phyloP scores from a whole-genome alignment of 495 filamentous ascomycete genomes.

The Daldinia childiae region DNA sequence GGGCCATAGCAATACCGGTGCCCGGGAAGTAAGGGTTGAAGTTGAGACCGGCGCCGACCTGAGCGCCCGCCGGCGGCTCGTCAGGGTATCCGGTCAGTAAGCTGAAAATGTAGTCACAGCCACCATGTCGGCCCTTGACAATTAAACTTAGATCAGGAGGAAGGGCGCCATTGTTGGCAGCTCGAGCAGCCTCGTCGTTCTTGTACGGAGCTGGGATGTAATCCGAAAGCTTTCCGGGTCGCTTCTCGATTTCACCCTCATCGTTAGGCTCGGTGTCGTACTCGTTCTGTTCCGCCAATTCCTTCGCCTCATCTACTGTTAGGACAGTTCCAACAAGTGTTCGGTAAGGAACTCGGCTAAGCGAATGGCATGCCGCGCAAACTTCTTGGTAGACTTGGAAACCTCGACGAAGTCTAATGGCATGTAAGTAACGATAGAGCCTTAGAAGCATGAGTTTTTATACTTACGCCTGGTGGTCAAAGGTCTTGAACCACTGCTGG shows the following conservation, averaged over 20 bases:
- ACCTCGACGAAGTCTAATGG: constrained; percentile 87
- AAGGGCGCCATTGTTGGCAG: constrained; percentile 97
- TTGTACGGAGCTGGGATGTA: constrained; percentile 95
- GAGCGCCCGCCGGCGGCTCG: constrained; percentile 88
- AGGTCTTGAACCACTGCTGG: constrained; percentile 87
- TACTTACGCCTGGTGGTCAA: constrained; percentile 95
- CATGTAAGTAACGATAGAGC: constrained; percentile 27
- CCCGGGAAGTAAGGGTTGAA: constrained; percentile 99
- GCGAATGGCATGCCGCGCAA: constrained; percentile 96
- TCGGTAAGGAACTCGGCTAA: constrained; percentile 93
- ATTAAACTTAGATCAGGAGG: constrained; percentile 98
- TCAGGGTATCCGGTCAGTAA: constrained; percentile 99
- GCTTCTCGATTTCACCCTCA: constrained; percentile 96
- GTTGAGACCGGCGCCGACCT: constrained; percentile 86
- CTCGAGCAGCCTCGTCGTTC: constrained; percentile 98
- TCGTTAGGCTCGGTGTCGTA: constrained; percentile 99
- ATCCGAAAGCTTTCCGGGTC: constrained; percentile 96
- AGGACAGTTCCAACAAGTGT: constrained; percentile 87
- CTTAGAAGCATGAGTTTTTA: constrained; percentile 27
- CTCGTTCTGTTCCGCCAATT: constrained; percentile 95
- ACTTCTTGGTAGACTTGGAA: constrained; percentile 99
- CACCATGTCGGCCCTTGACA: constrained; percentile 95
- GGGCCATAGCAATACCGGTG: constrained; percentile 98
- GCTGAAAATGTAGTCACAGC: constrained; percentile 97
- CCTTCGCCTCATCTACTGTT: constrained; percentile 98